Percentiles rank a stretch among this genome's conserved stretches.
These are phyloP conservation scores for Lasiosphaeris hirsuta DNA, from an alignment of 495 filamentous ascomycete species.

Conservation along the genomic window DNA sequence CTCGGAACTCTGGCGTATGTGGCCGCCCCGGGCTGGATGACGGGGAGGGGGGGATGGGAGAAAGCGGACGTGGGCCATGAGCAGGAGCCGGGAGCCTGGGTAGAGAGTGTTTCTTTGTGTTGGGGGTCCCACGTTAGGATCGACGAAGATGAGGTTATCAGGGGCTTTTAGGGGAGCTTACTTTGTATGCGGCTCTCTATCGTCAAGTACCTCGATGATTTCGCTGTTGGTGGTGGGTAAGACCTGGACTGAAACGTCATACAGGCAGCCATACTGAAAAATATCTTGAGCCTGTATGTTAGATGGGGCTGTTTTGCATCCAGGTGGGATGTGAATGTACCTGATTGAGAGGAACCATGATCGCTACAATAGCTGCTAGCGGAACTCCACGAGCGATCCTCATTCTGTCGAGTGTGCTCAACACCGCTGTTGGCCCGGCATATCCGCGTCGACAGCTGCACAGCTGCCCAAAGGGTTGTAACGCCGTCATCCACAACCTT, in stretches of 20 bases:
- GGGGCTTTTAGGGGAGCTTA: conserved; percentile 8
- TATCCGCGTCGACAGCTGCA: conserved; percentile 43
- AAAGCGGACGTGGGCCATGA: conserved; percentile 38
- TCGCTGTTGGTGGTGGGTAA: conserved; percentile 28
- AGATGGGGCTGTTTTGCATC: not conserved
- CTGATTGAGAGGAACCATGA: conserved; percentile 3
- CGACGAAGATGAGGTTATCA: conserved; percentile 1
- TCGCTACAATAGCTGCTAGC: not conserved
- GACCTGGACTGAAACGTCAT: conserved; percentile 39
- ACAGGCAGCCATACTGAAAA: conserved; percentile 39
- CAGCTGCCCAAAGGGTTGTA: conserved; percentile 42
- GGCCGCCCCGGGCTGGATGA: conserved; percentile 8
- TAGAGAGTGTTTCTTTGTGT: conserved; percentile 30
- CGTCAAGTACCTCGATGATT: conserved; percentile 37
- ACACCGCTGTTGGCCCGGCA: conserved; percentile 17
- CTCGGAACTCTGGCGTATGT: conserved; percentile 37
- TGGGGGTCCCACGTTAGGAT: not conserved
- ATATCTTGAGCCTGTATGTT: conserved; percentile 15
- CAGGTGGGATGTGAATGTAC: conserved; percentile 6
- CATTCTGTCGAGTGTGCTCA: not conserved
- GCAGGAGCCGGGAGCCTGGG: conserved; percentile 36
- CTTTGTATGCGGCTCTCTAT: conserved; percentile 21
- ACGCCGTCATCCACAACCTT: conserved; percentile 37
- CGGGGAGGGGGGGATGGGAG: conserved; percentile 6
- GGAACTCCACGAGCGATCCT: not conserved